A percentile compares a stretch with the other conserved stretches of the same genome.
These are phyloP conservation scores for Clonostachys solani DNA, from an alignment of 2,329 filamentous ascomycete species.

Conservation along the genomic window DNA sequence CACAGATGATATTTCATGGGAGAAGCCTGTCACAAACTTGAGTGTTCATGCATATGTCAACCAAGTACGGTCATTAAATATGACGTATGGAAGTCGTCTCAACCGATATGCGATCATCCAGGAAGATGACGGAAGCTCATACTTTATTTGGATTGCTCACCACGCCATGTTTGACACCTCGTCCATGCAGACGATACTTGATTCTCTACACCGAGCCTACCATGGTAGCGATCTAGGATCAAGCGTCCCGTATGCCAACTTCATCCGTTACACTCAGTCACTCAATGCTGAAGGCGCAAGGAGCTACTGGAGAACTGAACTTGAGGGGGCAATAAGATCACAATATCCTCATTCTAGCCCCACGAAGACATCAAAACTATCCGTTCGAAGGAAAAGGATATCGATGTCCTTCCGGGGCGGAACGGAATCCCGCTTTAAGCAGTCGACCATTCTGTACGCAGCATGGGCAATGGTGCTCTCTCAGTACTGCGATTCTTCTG, in stretches of 20 bases:
- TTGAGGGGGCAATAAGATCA: constrained; percentile 2
- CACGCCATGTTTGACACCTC: constrained; percentile 11
- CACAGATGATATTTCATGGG: neutral
- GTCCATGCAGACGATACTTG: constrained; percentile 5
- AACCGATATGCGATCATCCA: constrained; percentile 6
- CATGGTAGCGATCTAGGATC: constrained; percentile 8
- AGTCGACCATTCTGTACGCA: constrained; percentile 6
- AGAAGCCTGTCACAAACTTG: neutral
- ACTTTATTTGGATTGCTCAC: constrained; percentile 9
- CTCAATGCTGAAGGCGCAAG: neutral
- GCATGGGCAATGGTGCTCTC: constrained; percentile 2
- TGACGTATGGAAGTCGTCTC: constrained; percentile 5
- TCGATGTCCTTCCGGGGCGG: neutral
- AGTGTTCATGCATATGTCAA: neutral
- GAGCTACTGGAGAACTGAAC: neutral
- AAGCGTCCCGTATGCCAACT: neutral
- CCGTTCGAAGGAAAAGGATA: neutral
- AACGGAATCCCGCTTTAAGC: constrained; percentile 3
- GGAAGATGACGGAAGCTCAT: neutral
- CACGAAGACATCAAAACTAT: neutral
- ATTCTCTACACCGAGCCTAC: neutral
- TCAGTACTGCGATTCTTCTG: constrained; percentile 23
- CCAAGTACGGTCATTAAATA: neutral
- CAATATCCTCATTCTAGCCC: constrained; percentile 1
- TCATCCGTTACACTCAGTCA: neutral